Evolutionary conservation across 2,329 filamentous ascomycete species (phyloP).

Genomic region (Leptoxyphium fumago): DNA sequence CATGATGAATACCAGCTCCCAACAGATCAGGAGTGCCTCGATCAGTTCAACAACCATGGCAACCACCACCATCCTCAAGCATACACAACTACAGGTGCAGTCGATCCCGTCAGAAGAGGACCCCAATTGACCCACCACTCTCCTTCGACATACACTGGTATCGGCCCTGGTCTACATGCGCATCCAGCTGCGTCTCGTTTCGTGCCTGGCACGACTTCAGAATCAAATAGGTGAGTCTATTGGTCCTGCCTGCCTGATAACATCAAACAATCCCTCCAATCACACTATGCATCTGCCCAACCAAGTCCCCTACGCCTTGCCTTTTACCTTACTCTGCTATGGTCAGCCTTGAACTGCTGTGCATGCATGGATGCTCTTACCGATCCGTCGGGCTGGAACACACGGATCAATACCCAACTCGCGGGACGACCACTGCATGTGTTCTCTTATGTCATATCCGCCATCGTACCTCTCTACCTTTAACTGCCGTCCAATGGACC

Average conservation of each 20-base stretch:
- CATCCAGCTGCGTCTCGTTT: slow-evolving; percentile 27
- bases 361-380: neutral
- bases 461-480: too few relatives aligned
- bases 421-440: neutral
- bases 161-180: slow-evolving; percentile 30
- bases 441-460: too few relatives aligned
- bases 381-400: neutral
- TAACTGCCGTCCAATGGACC: too few relatives aligned
- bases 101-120: slow-evolving; percentile 38
- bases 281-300: neutral
- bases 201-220: slow-evolving; percentile 34
- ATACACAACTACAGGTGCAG: slow-evolving; percentile 26
- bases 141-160: slow-evolving; percentile 26
- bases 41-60: slow-evolving; percentile 30
- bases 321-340: neutral
- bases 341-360: neutral
- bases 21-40: slow-evolving; percentile 31
- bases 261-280: neutral
- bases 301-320: neutral
- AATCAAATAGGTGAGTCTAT: slow-evolving; percentile 38
- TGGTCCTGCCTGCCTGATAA: slow-evolving; percentile 16
- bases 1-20: slow-evolving; percentile 27
- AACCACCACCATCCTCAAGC: slow-evolving; percentile 22
- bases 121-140: slow-evolving; percentile 32
- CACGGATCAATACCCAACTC: neutral